These are phyloP conservation scores for Brassica cretica DNA, from an alignment of 345 rosid species.

Conservation along the genomic window DNA sequence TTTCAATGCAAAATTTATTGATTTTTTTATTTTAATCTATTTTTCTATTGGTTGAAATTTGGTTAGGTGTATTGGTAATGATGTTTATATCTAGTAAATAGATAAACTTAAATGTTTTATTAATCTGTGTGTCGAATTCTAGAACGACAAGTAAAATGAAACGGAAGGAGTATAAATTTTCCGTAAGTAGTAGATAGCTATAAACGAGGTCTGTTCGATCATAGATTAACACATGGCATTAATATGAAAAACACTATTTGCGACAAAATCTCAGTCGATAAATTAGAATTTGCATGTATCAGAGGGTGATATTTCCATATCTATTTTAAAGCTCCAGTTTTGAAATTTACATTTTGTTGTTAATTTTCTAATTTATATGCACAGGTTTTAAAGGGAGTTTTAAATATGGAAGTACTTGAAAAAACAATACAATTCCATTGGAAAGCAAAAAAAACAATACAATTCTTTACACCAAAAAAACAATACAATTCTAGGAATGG, in stretches of 20 bases:
- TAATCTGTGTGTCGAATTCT: too few species aligned
- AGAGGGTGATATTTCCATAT: background rate
- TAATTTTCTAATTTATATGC: background rate
- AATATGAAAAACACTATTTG: background rate
- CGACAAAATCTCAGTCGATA: background rate
- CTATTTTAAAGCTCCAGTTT: background rate
- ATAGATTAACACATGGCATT: background rate
- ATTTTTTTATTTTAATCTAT: too few species aligned
- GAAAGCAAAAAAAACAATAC: background rate
- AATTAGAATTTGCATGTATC: background rate
- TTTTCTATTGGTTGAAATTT: too few species aligned
- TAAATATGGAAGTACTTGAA: background rate
- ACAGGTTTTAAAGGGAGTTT: background rate
- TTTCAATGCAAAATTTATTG: too few species aligned
- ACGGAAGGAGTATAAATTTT: too few species aligned
- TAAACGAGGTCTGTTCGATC: background rate
- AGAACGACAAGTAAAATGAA: too few species aligned
- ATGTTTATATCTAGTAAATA: too few species aligned
- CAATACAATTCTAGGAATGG: background rate
- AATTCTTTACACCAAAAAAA: too few species aligned
- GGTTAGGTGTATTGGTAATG: too few species aligned
- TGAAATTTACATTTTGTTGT: background rate
- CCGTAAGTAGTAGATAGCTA: too few species aligned
- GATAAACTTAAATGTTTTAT: too few species aligned
- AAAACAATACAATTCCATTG: too few species aligned